Conservation (phyloP, 352 stramenopile species). For the Pythium inflatum region DNA sequence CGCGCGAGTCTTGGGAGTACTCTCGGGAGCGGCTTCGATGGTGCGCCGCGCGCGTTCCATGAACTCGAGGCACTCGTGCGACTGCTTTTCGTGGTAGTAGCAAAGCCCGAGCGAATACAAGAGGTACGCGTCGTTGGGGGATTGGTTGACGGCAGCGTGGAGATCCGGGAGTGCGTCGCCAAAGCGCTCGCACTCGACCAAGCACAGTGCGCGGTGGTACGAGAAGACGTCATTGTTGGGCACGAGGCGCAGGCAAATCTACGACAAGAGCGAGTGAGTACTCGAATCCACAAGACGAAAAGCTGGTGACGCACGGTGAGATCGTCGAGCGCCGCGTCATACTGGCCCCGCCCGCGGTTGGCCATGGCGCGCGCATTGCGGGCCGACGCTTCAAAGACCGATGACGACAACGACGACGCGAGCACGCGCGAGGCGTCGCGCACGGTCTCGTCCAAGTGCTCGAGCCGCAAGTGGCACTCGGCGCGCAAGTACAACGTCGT, state of each 20-base stretch:
- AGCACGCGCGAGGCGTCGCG: conserved; percentile 46
- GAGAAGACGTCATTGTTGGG: conserved; percentile 64
- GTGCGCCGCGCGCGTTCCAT: conserved; percentile 32
- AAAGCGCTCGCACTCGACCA: conserved; percentile 58
- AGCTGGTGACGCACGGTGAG: conserved; percentile 36
- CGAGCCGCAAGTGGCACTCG: conserved; percentile 53
- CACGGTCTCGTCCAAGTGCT: conserved; percentile 46
- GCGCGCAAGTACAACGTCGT: conserved; percentile 55
- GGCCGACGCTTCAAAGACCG: conserved; percentile 40
- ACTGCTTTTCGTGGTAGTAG: conserved; percentile 58
- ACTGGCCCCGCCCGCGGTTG: conserved; percentile 55
- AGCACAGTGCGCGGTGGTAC: conserved; percentile 67
- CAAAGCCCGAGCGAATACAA: conserved; percentile 71
- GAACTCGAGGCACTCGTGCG: conserved; percentile 51
- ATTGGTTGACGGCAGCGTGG: conserved; percentile 44
- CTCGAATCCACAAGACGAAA: background rate
- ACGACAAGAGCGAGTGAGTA: no score
- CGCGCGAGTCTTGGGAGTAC: background rate
- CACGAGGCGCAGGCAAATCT: conserved; percentile 44
- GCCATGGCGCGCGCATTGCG: conserved; percentile 67
- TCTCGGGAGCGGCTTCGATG: background rate
- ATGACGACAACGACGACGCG: background rate
- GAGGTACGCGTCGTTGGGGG: conserved; percentile 43
- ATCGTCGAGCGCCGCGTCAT: conserved; percentile 56
- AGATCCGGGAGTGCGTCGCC: conserved; percentile 58